Evolutionary conservation across 257 asterid species (phyloP).

Genomic region (Ilex asprella): DNA sequence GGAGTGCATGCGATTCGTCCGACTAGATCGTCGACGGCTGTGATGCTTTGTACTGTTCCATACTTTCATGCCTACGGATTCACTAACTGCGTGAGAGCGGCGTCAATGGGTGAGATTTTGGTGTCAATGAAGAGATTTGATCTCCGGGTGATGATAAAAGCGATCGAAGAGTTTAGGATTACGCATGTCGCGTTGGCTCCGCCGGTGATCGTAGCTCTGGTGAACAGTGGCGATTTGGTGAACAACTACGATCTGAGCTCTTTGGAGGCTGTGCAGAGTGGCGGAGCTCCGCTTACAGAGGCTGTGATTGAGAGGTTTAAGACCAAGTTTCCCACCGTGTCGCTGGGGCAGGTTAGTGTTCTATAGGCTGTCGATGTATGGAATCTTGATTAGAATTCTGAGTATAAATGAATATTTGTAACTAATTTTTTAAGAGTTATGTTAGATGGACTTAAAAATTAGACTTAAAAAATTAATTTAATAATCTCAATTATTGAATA

Average conservation of each 20-base stretch:
- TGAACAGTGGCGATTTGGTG: constrained; percentile 22
- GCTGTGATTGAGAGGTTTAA: constrained; percentile 29
- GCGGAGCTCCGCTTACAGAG: constrained; percentile 47
- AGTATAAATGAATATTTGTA: no score
- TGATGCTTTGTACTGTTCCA: not conserved
- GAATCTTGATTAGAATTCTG: no score
- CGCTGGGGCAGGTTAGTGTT: constrained; percentile 35
- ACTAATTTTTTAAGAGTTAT: no score
- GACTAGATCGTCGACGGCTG: not conserved
- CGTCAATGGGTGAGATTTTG: constrained; percentile 39
- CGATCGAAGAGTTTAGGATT: constrained; percentile 36
- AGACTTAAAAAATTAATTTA: no score
- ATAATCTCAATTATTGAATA: no score
- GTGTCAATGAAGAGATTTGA: constrained; percentile 48
- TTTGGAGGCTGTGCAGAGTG: constrained; percentile 33
- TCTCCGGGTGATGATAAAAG: constrained; percentile 38
- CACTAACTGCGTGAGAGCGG: constrained; percentile 29
- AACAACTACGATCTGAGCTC: constrained; percentile 38
- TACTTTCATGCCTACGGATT: constrained; percentile 30
- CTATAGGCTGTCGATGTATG: no score
- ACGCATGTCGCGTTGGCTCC: constrained; percentile 47
- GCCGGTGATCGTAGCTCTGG: constrained; percentile 47
- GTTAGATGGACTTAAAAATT: no score
- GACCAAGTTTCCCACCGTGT: constrained; percentile 26
- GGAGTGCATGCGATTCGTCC: not conserved